Evolutionary conservation across 1,284 basidiomycete genomes (phyloP).

Genomic region (Ceratorhiza oryzae-sativae): DNA sequence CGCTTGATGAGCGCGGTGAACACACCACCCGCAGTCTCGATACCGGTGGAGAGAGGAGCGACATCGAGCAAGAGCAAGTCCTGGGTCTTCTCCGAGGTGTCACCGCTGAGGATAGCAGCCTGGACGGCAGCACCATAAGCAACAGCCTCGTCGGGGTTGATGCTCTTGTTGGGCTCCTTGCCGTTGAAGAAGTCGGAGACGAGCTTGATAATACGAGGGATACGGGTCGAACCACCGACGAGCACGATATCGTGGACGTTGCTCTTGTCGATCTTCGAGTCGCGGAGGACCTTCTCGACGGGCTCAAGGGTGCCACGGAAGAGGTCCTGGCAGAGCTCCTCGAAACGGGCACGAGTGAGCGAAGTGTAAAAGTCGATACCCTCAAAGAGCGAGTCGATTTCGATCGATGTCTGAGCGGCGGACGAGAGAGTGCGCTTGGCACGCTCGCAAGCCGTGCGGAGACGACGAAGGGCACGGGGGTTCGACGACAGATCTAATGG

Average conservation of each 20-base stretch:
- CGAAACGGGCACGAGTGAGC: conserved; percentile 69
- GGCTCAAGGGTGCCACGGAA: conserved; percentile 70
- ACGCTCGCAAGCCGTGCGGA: conserved; percentile 68
- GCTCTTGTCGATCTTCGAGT: conserved; percentile 69
- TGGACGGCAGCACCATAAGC: conserved; percentile 97
- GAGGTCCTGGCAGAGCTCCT: conserved; percentile 68
- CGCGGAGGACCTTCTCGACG: conserved; percentile 68
- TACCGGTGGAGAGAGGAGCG: conserved; percentile 90
- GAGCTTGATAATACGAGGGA: conserved; percentile 68
- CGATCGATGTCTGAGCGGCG: conserved; percentile 67
- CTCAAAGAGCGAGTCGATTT: conserved; percentile 70
- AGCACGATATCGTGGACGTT: conserved; percentile 67
- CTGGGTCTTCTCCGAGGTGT: conserved; percentile 95
- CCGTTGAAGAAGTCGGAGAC: conserved; percentile 70
- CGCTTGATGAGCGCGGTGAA: conserved; percentile 98
- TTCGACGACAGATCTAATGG: conserved; percentile 58
- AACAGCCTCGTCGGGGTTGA: conserved; percentile 96
- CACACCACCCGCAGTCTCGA: conserved; percentile 99
- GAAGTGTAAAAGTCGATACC: conserved; percentile 71
- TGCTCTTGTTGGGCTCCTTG: conserved; percentile 87
- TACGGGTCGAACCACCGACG: conserved; percentile 70
- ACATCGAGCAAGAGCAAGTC: conserved; percentile 96
- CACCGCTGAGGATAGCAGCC: conserved; percentile 93
- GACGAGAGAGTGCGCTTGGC: conserved; percentile 70
- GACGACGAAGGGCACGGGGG: conserved; percentile 66